phyloP scores from a whole-genome alignment of 2,329 filamentous ascomycete species.

The Fusarium sp. region DNA sequence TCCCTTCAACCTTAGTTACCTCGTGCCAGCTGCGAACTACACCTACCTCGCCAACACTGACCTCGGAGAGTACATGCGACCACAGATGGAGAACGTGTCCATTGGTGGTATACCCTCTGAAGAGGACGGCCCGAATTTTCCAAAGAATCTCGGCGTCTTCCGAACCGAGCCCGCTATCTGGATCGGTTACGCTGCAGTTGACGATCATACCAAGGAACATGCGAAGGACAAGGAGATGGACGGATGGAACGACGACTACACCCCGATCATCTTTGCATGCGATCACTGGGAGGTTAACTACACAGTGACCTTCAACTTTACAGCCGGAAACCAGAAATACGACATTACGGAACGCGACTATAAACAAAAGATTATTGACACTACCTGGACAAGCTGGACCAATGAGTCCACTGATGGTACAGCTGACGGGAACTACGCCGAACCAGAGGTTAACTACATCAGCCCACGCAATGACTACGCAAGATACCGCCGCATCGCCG shows the following conservation, averaged over 20 bases:
- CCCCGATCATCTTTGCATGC: constrained; percentile 33
- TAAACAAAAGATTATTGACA: constrained; percentile 42
- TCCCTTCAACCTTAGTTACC: constrained; percentile 34
- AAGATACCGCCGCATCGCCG: constrained; percentile 29
- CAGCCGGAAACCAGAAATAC: constrained; percentile 32
- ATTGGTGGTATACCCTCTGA: constrained; percentile 2
- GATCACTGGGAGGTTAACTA: constrained; percentile 45
- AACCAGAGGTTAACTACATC: constrained; percentile 35
- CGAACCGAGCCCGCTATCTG: constrained; percentile 39
- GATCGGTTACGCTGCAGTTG: constrained; percentile 37
- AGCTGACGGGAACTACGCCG: constrained; percentile 22
- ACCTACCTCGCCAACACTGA: constrained; percentile 32
- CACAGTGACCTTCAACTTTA: constrained; percentile 36
- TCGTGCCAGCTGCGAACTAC: constrained; percentile 30
- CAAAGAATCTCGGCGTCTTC: constrained; percentile 34
- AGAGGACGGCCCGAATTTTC: constrained; percentile 5
- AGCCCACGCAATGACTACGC: constrained; percentile 8
- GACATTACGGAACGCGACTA: constrained; percentile 20
- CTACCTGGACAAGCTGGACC: constrained; percentile 10
- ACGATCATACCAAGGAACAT: constrained; percentile 16
- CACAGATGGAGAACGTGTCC: constrained; percentile 25
- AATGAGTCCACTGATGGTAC: constrained; percentile 28
- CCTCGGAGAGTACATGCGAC: constrained; percentile 34
- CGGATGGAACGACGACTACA: constrained; percentile 39
- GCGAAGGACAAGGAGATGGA: not conserved